These are phyloP conservation scores for Chrysoporthe cubensis DNA, from an alignment of 2,329 filamentous ascomycete genomes.

Conservation along the genomic window DNA sequence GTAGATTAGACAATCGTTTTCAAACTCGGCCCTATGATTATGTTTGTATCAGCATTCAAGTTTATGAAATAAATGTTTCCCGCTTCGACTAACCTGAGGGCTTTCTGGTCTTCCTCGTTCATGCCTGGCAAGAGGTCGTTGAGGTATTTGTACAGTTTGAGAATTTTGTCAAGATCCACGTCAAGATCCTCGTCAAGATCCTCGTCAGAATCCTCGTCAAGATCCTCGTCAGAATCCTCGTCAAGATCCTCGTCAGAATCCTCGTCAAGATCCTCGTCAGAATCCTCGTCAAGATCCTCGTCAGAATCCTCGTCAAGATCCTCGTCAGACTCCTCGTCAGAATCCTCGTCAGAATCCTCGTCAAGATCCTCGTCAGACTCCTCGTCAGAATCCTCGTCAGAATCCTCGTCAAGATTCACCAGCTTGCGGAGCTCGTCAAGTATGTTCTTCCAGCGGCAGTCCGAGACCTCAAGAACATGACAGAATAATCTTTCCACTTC, in stretches of 20 bases:
- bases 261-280: too few species aligned
- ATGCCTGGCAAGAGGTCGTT: background rate
- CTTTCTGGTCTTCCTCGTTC: background rate
- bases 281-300: too few species aligned
- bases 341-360: too few species aligned
- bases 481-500: background rate
- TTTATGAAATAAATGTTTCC: too few species aligned
- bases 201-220: background rate
- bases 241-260: too few species aligned
- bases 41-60: too few species aligned
- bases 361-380: too few species aligned
- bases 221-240: too few species aligned
- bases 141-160: background rate
- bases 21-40: conserved; percentile 4
- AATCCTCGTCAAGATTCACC: background rate
- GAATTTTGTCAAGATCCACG: background rate
- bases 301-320: too few species aligned
- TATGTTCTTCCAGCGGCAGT: background rate
- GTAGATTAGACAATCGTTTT: conserved; percentile 24
- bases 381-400: too few species aligned
- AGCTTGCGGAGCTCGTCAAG: background rate
- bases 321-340: too few species aligned
- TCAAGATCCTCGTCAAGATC: too few species aligned
- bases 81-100: background rate
- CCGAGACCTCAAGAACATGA: background rate